Evolutionary conservation across 805 yeast genomes (phyloP).

Genomic region (Priceomyces castillae): DNA sequence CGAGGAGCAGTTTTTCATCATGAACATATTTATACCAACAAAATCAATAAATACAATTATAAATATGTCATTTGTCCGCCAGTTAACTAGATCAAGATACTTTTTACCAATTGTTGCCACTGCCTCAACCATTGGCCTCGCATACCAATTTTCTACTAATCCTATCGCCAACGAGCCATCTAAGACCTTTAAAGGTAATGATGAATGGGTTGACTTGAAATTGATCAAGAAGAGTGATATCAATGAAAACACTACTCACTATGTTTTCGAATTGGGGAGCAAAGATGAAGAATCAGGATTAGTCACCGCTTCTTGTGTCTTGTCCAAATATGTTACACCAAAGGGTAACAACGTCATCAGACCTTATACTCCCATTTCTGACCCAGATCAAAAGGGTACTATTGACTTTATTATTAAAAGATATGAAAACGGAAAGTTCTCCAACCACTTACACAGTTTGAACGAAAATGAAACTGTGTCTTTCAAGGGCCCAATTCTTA

Average conservation of each 20-base stretch:
- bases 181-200: constrained; percentile 58
- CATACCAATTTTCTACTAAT: constrained; percentile 24
- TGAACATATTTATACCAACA: neutral
- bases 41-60: neutral
- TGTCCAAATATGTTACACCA: constrained; percentile 77
- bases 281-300: constrained; percentile 73
- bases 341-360: constrained; percentile 87
- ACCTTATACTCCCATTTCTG: constrained; percentile 85
- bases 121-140: constrained; percentile 34
- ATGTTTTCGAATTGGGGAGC: constrained; percentile 67
- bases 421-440: constrained; percentile 83
- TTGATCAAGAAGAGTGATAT: constrained; percentile 47
- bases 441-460: constrained; percentile 66
- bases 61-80: constrained; percentile 21
- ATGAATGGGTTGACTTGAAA: constrained; percentile 71
- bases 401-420: constrained; percentile 80
- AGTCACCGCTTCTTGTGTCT: constrained; percentile 70
- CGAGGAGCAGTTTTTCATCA: neutral
- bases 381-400: constrained; percentile 64
- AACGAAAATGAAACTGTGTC: constrained; percentile 78
- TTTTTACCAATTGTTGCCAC: constrained; percentile 30
- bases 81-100: constrained; percentile 25
- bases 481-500: constrained; percentile 90
- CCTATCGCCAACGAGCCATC: constrained; percentile 34
- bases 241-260: constrained; percentile 63